Evolutionary conservation across 2,329 filamentous ascomycete species (phyloP), one percentile per base, ranked within the genome.

Genomic region (Aspergillus hortae): DNA sequence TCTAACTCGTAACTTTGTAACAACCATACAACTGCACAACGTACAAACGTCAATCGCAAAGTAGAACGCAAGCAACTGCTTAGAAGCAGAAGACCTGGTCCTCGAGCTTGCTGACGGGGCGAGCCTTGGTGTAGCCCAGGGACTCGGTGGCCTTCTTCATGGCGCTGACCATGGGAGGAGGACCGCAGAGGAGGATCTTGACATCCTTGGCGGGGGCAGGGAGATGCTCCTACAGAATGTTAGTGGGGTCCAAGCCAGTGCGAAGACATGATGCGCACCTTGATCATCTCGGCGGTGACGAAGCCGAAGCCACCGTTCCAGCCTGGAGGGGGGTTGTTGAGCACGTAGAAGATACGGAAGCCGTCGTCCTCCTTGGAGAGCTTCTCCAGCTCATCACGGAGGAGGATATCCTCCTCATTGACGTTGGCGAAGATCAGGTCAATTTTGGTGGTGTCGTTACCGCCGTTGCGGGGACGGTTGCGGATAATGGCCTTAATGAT

Each of bases 11-110:
- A 12, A 41, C 17, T 12, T 17, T 42, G 11, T 17, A 42, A 12
- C 19, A 21, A 23, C n/a, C 15, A 42, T 7, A 19, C 1, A 10
- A n/a, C 15, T 19, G 15, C 19, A 17, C 19, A 19, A 23, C 6
- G n/a, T 42, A 10, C 40, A 42, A 42, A 15, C 19, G 40, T 6
- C 17, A 42, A 23, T 17, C 17, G 14, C 42, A 27, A 12, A 11
- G n/a, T 35, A 19, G 19, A 12, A 33, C 44, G 65, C 6, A 17
- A n/a, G n/a, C 15, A 2, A 10, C 25, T 19, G 40, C 50, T 75
- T 88, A 91, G 77, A 99, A 99, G 68, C 90, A 91, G 78, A 99
- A 99, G 62, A 99, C 90, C 75, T 97, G 94, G 73, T 99, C 94
- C 70, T 92, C 89, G 49, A 97, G 85, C 84, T 97, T 97, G 85